phyloP scores from a whole-genome alignment of 352 stramenopile species.

The Pythium brachiatum region DNA sequence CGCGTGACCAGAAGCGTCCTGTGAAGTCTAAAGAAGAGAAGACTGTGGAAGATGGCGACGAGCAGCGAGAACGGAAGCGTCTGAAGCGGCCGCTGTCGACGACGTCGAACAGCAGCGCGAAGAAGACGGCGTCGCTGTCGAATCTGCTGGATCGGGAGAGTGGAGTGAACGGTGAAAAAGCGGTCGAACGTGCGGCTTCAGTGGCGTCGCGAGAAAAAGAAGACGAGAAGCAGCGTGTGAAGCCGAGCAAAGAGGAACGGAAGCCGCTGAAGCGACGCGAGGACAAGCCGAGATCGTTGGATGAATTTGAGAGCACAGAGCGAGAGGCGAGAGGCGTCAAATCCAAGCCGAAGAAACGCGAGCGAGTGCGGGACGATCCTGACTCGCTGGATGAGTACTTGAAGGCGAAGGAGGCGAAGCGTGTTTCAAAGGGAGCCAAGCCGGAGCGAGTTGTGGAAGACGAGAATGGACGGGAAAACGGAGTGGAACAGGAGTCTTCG shows the following conservation, averaged over 20 bases:
- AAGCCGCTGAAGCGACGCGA: not conserved
- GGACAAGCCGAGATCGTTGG: not conserved
- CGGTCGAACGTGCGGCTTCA: not conserved
- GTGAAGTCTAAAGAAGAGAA: not conserved
- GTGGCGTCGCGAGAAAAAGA: not conserved
- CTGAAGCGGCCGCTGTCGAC: conserved; percentile 14
- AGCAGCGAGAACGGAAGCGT: conserved; percentile 12
- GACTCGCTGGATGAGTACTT: conserved; percentile 21
- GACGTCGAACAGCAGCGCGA: not conserved
- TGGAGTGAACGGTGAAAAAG: not conserved
- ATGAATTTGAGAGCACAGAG: conserved; percentile 1
- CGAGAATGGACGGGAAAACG: not conserved
- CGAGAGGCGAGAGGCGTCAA: not conserved
- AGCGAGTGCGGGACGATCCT: not conserved
- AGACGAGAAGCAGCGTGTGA: not conserved
- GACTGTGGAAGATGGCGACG: not conserved
- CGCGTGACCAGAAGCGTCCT: not conserved
- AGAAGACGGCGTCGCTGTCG: conserved; percentile 2
- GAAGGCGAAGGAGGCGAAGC: conserved; percentile 8
- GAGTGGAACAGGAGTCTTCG: not conserved
- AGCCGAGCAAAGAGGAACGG: not conserved
- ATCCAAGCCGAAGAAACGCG: conserved; percentile 4
- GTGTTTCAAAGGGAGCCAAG: not conserved
- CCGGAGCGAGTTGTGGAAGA: not conserved
- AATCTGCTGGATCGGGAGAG: conserved; percentile 7